These are phyloP conservation scores for Nicotiana tabacum DNA, from an alignment of 257 asterid genomes.

Conservation along the genomic window DNA sequence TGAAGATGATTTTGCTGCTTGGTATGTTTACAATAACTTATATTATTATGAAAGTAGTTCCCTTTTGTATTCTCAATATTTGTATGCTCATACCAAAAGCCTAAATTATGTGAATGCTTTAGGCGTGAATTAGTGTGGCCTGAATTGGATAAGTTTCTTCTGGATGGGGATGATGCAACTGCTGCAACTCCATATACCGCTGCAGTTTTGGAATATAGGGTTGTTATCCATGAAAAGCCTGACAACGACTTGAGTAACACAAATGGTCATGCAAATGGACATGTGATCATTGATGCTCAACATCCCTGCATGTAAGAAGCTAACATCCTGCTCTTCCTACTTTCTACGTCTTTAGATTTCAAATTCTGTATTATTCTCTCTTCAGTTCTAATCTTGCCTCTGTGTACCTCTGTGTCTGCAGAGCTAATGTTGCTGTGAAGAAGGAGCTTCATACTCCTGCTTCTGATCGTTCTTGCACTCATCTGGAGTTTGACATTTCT, in stretches of 20 bases:
- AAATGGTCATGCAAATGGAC: slow-evolving; percentile 58
- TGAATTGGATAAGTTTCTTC: slow-evolving; percentile 76
- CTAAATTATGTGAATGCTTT: background rate
- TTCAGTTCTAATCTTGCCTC: slow-evolving; percentile 14
- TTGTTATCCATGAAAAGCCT: slow-evolving; percentile 56
- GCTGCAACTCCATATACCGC: slow-evolving; percentile 92
- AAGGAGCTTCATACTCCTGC: slow-evolving; percentile 90
- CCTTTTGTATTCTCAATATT: background rate
- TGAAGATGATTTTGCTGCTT: slow-evolving; percentile 93
- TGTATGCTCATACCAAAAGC: background rate
- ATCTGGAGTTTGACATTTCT: slow-evolving; percentile 90
- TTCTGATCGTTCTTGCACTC: slow-evolving; percentile 97
- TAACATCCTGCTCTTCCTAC: background rate
- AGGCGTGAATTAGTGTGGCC: slow-evolving; percentile 97
- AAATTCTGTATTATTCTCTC: background rate
- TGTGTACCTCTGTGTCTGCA: slow-evolving; percentile 24
- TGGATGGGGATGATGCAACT: slow-evolving; percentile 55
- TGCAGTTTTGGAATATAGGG: slow-evolving; percentile 82
- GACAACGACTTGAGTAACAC: slow-evolving; percentile 36
- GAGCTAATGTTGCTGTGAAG: slow-evolving; percentile 75
- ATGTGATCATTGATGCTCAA: slow-evolving; percentile 69
- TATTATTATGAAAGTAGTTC: background rate
- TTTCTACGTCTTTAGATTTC: background rate
- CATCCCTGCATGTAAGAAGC: slow-evolving; percentile 77
- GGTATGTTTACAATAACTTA: slow-evolving; percentile 35